Percentiles rank a stretch among this genome's conserved stretches.
These are phyloP conservation scores for Taphrina pruni DNA, from an alignment of 1,139 yeast genomes.

Conservation along the genomic window DNA sequence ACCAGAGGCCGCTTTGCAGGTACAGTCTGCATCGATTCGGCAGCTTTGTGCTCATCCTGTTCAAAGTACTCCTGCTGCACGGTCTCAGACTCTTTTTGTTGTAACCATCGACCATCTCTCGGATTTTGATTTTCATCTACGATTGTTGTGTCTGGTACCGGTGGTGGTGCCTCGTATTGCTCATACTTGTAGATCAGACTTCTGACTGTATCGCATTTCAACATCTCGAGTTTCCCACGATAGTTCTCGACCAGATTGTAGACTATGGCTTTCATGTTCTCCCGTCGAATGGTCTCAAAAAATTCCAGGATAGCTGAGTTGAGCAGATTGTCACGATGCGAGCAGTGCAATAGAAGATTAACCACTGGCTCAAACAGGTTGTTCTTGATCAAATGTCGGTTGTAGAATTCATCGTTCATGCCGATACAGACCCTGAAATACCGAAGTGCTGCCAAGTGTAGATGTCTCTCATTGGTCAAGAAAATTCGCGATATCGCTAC, in stretches of 20 bases:
- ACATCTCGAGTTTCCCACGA: conserved; percentile 48
- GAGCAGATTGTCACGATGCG: conserved; percentile 65
- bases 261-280: conserved; percentile 52
- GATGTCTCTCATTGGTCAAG: conserved; percentile 46
- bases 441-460: conserved; percentile 51
- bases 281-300: conserved; percentile 60
- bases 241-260: conserved; percentile 59
- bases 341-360: conserved; percentile 59
- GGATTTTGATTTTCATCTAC: conserved; percentile 46
- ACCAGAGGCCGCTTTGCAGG: conserved; percentile 35
- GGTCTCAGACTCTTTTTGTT: conserved; percentile 35
- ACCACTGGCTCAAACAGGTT: conserved; percentile 63
- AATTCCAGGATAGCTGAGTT: conserved; percentile 80
- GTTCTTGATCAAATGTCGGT: conserved; percentile 62
- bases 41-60: conserved; percentile 48
- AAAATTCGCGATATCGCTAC: conserved; percentile 50
- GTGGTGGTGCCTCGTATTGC: conserved; percentile 42
- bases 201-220: conserved; percentile 46
- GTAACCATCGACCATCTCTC: conserved; percentile 43
- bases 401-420: conserved; percentile 67
- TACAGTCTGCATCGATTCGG: conserved; percentile 31
- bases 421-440: conserved; percentile 66
- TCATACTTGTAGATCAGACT: conserved; percentile 41
- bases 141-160: conserved; percentile 51
- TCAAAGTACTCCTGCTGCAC: conserved; percentile 44